Conservation (phyloP, 331 rosid genomes). For the Acacia concinna region DNA sequence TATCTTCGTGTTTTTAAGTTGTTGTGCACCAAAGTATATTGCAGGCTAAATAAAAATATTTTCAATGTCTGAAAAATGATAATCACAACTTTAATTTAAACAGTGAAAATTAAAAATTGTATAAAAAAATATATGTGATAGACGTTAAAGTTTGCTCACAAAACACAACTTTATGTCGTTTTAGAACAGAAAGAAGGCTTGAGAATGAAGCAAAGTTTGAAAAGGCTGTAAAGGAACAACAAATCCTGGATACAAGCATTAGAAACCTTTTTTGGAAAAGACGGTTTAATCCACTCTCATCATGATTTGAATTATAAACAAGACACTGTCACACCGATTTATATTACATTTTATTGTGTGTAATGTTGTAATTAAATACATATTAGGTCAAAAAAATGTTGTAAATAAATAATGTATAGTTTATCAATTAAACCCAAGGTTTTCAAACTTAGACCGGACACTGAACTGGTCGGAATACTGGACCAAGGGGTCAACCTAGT, state of each 20-base stretch:
- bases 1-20: not conserved
- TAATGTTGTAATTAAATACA: too few relatives aligned
- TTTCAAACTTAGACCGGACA: too few relatives aligned
- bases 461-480: too few relatives aligned
- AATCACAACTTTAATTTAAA: too few relatives aligned
- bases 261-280: not conserved
- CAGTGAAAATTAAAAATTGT: not conserved
- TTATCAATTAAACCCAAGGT: not conserved
- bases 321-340: not conserved
- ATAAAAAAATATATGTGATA: not conserved
- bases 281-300: not conserved
- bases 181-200: not conserved
- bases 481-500: too few relatives aligned
- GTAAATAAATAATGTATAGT: too few relatives aligned
- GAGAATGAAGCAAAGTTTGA: conserved; percentile 1
- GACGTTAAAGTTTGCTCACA: not conserved
- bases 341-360: not conserved
- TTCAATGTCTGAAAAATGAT: not conserved
- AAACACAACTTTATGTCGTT: not conserved
- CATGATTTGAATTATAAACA: too few relatives aligned
- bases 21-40: not conserved
- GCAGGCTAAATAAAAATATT: too few relatives aligned
- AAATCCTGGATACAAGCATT: not conserved
- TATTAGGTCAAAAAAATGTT: too few relatives aligned
- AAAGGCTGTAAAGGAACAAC: not conserved